These are phyloP conservation scores for Aspergillus oerlinghausenensis DNA, from an alignment of 2,329 filamentous ascomycete genomes.

Conservation along the genomic window DNA sequence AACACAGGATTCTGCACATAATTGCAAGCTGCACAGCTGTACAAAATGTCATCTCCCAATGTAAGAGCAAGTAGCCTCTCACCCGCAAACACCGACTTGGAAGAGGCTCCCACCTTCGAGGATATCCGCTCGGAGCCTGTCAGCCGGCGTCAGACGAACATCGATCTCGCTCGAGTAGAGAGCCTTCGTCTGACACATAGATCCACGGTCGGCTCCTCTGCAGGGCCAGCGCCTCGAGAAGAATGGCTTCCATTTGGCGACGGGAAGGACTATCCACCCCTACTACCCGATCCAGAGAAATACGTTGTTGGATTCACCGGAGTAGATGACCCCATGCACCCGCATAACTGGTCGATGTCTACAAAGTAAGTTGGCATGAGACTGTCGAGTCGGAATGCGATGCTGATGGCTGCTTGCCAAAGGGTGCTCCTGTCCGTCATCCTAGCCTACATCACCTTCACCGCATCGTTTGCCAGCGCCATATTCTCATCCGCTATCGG, in stretches of 20 bases:
- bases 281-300: constrained; percentile 47
- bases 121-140: constrained; percentile 1
- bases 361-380: constrained; percentile 33
- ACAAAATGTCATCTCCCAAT: not conserved
- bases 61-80: not conserved
- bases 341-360: constrained; percentile 48
- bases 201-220: constrained; percentile 23
- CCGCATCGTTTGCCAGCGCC: constrained; percentile 50
- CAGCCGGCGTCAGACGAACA: constrained; percentile 19
- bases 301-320: constrained; percentile 55
- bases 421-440: constrained; percentile 14
- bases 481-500: constrained; percentile 64
- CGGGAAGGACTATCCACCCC: constrained; percentile 30
- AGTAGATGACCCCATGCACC: constrained; percentile 46
- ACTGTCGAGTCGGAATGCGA: too few species aligned
- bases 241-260: constrained; percentile 26
- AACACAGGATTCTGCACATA: not conserved
- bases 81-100: constrained; percentile 1
- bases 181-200: constrained; percentile 23
- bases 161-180: constrained; percentile 26
- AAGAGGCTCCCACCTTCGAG: not conserved
- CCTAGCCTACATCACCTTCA: constrained; percentile 45
- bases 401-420: not conserved
- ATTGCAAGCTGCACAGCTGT: not conserved
- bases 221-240: constrained; percentile 12